These are phyloP conservation scores for Mucor piriformis DNA, from an alignment of 371 early-diverging fungal species.

Conservation along the genomic window DNA sequence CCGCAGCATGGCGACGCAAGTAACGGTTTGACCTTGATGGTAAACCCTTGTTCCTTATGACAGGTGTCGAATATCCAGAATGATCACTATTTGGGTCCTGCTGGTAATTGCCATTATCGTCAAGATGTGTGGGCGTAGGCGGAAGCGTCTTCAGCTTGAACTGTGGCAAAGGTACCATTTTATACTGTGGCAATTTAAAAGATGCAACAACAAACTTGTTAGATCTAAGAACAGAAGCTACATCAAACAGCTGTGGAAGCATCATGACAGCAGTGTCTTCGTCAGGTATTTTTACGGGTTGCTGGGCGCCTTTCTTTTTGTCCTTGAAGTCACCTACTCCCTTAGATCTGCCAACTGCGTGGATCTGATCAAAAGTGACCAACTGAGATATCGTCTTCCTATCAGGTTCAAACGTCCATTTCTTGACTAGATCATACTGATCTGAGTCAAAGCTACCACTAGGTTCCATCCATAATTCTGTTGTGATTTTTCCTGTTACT, in stretches of 20 bases:
- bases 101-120: not conserved
- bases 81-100: slow-evolving; percentile 8
- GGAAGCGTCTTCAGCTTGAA: slow-evolving; percentile 4
- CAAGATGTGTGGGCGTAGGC: not conserved
- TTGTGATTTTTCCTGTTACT: slow-evolving; percentile 59
- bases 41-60: not conserved
- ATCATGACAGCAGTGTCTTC: slow-evolving; percentile 27
- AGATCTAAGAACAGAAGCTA: slow-evolving; percentile 49
- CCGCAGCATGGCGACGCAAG: slow-evolving; percentile 13
- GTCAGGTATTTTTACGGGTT: not conserved
- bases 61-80: slow-evolving; percentile 19
- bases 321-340: slow-evolving; percentile 36
- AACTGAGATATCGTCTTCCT: slow-evolving; percentile 64
- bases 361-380: slow-evolving; percentile 78
- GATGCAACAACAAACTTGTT: slow-evolving; percentile 49
- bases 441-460: slow-evolving; percentile 33
- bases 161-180: not conserved
- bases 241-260: slow-evolving; percentile 52
- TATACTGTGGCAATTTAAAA: slow-evolving; percentile 45
- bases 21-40: slow-evolving; percentile 17
- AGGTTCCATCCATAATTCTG: slow-evolving; percentile 84
- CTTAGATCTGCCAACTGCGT: slow-evolving; percentile 59
- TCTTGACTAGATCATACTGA: slow-evolving; percentile 46
- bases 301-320: slow-evolving; percentile 5
- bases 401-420: slow-evolving; percentile 62